These are phyloP conservation scores for Lachancea thermotolerans DNA, from an alignment of 805 yeast genomes.

Conservation along the genomic window DNA sequence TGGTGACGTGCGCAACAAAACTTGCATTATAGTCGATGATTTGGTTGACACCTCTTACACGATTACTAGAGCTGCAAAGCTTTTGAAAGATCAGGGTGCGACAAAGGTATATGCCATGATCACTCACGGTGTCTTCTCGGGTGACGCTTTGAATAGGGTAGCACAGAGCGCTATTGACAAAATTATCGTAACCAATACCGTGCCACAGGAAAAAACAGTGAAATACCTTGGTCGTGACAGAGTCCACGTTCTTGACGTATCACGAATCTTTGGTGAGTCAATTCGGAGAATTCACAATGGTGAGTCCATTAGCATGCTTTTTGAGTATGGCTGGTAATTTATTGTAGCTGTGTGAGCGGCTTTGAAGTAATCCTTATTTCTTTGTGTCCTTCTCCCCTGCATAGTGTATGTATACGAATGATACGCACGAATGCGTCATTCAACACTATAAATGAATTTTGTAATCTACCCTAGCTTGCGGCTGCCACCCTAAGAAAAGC, in stretches of 20 bases:
- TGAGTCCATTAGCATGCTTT: conserved; percentile 88
- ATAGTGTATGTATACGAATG: background rate
- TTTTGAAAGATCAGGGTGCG: conserved; percentile 91
- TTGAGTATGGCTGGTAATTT: conserved; percentile 59
- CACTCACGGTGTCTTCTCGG: conserved; percentile 90
- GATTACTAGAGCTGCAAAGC: conserved; percentile 82
- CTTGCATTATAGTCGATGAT: conserved; percentile 90
- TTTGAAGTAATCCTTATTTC: background rate
- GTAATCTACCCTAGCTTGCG: too few species aligned
- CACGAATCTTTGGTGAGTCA: conserved; percentile 86
- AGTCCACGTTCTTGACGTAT: conserved; percentile 79
- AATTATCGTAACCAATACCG: conserved; percentile 82
- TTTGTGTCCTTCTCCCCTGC: too few species aligned
- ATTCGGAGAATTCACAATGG: conserved; percentile 96
- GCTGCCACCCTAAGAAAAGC: too few species aligned
- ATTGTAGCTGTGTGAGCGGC: background rate
- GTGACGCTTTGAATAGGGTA: conserved; percentile 77
- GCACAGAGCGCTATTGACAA: conserved; percentile 67
- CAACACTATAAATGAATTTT: too few species aligned
- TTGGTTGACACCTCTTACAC: conserved; percentile 91
- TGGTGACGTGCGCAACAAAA: conserved; percentile 83
- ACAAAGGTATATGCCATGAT: conserved; percentile 75
- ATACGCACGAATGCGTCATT: too few species aligned
- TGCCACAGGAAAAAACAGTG: conserved; percentile 70
- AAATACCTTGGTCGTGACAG: conserved; percentile 44